Evolutionary conservation across 2,329 filamentous ascomycete species (phyloP), one percentile per base, ranked within the genome.

Genomic region (Erysiphe pulchra): DNA sequence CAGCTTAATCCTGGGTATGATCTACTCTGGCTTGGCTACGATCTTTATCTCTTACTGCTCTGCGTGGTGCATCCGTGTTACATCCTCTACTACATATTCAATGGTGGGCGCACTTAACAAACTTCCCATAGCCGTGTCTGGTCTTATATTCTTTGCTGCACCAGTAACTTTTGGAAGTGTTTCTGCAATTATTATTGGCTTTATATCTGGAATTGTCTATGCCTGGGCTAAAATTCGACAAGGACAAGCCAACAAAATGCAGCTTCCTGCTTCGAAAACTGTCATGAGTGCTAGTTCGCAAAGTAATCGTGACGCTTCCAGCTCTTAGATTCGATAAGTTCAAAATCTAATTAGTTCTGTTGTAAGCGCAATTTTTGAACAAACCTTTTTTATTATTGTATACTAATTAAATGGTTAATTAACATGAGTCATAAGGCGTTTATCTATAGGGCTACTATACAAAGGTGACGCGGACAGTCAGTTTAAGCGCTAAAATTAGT

Each of bases 11-110:
- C 65, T 80, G 49, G 82, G 86, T 57, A 94, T 95, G 82, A 66
- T 95, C 57, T 80, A 95, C 63, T 94, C 90, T 5, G 90, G 90
- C 49, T 69, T 94, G 46, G 86, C 77, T 33, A 82, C 86, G 44
- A 86, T 95, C 57, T 93, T 94, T 65, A 98, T 98, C 62, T 95
- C 87, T n/a, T 98, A 98, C 71, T 92, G 85, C 59, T 94, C 87
- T 14, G 90, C 90, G 34, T 98, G 90, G 90, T 95, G 90, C 60
- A 92, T 98, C 51, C 86, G 90, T 53, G 82, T 93, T 52, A 95
- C 90, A 8, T 92, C 86, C 0, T 94, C 86, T 16, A 98, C 90
- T 9, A 98, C 90, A 2, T 98, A 95, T 68, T 92, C 83, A 30
- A 95, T 98, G 87, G 90, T 95, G 47, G 90, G 90, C 50, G 84